Evolutionary conservation across 306 rosid genomes (phyloP).

Genomic region (Quercus variabilis): DNA sequence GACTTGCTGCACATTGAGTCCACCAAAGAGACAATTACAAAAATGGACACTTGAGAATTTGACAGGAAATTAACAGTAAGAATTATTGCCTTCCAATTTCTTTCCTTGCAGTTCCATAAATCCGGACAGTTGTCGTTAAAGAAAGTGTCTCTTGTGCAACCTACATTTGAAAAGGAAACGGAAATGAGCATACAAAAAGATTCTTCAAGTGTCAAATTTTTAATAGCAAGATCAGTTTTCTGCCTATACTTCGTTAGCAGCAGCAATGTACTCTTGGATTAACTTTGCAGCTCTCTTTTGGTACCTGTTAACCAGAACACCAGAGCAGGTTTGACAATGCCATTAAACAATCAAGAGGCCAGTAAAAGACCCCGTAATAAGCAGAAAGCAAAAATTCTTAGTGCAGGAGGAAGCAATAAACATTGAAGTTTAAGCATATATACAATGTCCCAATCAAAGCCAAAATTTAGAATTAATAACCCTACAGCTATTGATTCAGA

Average conservation of each 20-base stretch:
- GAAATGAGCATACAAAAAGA: conserved; percentile 2
- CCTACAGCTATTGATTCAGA: no score
- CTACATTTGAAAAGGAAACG: conserved; percentile 33
- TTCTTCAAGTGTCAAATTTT: conserved; percentile 1
- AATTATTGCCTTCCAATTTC: conserved; percentile 55
- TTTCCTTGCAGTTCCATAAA: conserved; percentile 46
- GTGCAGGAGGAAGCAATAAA: no score
- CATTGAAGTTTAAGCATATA: no score
- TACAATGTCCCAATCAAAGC: no score
- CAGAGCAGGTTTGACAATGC: conserved; percentile 9
- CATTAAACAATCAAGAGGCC: conserved; percentile 21
- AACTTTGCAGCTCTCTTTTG: conserved; percentile 60
- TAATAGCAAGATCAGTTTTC: conserved; percentile 15
- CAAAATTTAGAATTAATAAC: no score
- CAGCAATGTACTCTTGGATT: conserved; percentile 68
- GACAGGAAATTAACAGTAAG: conserved; percentile 8
- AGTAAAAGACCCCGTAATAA: background rate
- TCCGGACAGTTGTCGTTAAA: conserved; percentile 50
- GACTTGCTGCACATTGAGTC: background rate
- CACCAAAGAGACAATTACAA: background rate
- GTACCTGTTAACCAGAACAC: conserved; percentile 37
- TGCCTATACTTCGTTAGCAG: conserved; percentile 59
- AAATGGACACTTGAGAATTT: background rate
- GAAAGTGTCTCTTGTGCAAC: conserved; percentile 68
- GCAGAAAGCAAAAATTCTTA: background rate